These are phyloP conservation scores for Coniosporium tulheliwenetii DNA, from an alignment of 2,329 filamentous ascomycete genomes.

Conservation along the genomic window DNA sequence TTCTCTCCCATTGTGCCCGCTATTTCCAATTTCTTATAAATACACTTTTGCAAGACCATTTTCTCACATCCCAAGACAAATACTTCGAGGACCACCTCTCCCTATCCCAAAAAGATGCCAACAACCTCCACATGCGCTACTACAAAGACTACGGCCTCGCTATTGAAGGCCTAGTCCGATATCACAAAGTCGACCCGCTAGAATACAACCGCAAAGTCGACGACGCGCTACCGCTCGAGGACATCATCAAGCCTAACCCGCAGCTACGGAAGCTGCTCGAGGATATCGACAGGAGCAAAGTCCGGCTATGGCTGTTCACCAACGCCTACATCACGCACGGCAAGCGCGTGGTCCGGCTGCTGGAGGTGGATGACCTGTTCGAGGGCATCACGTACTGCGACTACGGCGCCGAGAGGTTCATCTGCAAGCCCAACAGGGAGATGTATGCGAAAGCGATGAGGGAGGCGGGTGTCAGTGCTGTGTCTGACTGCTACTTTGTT, in stretches of 20 bases:
- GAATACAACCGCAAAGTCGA: slow-evolving; percentile 93
- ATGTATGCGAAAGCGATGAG: slow-evolving; percentile 85
- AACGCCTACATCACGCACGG: slow-evolving; percentile 91
- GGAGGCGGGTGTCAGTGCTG: slow-evolving; percentile 56
- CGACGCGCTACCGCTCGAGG: slow-evolving; percentile 78
- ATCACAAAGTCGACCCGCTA: slow-evolving; percentile 88
- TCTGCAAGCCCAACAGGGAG: slow-evolving; percentile 72
- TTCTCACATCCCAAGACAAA: slow-evolving; percentile 24
- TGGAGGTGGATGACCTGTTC: slow-evolving; percentile 77
- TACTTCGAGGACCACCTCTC: slow-evolving; percentile 56
- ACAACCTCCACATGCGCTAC: slow-evolving; percentile 74
- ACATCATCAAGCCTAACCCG: slow-evolving; percentile 64
- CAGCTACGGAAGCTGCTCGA: slow-evolving; percentile 60
- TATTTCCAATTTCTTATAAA: not conserved
- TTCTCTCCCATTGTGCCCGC: not conserved
- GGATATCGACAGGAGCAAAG: slow-evolving; percentile 69
- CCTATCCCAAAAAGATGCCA: slow-evolving; percentile 63
- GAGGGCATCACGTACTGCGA: slow-evolving; percentile 94
- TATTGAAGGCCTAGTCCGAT: slow-evolving; percentile 82
- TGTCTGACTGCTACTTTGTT: slow-evolving; percentile 77
- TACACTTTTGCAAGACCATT: slow-evolving; percentile 14
- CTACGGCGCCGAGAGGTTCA: slow-evolving; percentile 54
- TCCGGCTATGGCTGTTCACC: slow-evolving; percentile 86
- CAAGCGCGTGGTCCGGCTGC: slow-evolving; percentile 61
- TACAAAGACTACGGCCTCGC: slow-evolving; percentile 95